phyloP scores from a whole-genome alignment of 2,329 filamentous ascomycete species.

The Proliferodiscus dingleyae region DNA sequence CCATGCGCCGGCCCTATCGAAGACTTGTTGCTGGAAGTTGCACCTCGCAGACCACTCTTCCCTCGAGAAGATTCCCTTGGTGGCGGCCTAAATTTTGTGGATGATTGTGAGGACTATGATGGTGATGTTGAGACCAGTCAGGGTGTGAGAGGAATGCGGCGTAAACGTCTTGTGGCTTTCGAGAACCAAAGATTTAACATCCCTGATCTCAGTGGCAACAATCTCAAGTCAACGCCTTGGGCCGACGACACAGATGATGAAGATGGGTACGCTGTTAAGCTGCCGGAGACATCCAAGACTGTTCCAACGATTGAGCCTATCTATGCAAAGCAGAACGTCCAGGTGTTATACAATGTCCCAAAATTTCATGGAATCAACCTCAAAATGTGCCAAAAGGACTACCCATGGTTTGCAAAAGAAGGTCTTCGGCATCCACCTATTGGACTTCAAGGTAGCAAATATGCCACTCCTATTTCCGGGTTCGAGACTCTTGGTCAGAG shows the following conservation, averaged over 20 bases:
- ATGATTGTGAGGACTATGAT: neutral
- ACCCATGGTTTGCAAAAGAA: neutral
- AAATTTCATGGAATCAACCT: neutral
- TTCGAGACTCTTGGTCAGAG: slow-evolving; percentile 1
- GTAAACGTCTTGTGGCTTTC: slow-evolving; percentile 12
- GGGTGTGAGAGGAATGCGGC: neutral
- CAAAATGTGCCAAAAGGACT: neutral
- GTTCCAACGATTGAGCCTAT: too few relatives aligned
- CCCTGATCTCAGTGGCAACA: slow-evolving; percentile 13
- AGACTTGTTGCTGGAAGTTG: slow-evolving; percentile 12
- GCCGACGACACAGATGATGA: slow-evolving; percentile 23
- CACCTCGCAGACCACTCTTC: slow-evolving; percentile 7
- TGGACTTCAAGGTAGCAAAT: slow-evolving; percentile 16
- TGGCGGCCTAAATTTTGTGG: neutral
- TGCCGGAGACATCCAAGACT: too few relatives aligned
- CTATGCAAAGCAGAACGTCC: too few relatives aligned
- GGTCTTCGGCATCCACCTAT: neutral
- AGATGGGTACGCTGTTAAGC: neutral
- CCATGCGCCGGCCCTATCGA: slow-evolving; percentile 22
- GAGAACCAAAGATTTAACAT: slow-evolving; percentile 17
- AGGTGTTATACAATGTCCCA: too few relatives aligned
- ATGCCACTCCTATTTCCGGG: slow-evolving; percentile 2
- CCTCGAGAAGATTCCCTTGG: slow-evolving; percentile 4
- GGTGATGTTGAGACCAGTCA: neutral
- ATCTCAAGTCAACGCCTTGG: slow-evolving; percentile 15